Conservation (phyloP, 1,284 basidiomycete genomes). For the Ceratobasidium sp. region DNA sequence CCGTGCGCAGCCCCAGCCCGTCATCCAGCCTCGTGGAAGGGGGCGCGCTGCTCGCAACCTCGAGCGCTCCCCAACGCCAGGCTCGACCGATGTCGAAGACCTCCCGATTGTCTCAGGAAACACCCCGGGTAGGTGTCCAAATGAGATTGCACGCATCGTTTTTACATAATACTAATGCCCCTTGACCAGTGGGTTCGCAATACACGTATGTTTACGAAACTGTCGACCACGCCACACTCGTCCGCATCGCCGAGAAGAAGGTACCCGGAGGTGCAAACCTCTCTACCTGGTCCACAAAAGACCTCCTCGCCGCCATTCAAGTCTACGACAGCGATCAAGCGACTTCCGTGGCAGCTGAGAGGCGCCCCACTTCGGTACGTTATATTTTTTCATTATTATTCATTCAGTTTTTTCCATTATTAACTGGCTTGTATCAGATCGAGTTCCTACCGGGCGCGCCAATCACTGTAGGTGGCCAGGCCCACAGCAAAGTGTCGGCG, state of each 20-base stretch:
- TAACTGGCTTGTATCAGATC: no score
- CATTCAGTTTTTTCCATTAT: no score
- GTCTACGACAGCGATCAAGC: background rate
- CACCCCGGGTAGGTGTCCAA: background rate
- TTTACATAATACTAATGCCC: no score
- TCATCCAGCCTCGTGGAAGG: background rate
- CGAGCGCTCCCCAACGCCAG: background rate
- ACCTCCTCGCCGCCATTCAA: background rate
- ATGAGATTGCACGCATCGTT: background rate
- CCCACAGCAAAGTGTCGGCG: no score
- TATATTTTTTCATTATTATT: no score
- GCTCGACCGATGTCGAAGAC: background rate
- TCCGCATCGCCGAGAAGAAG: background rate
- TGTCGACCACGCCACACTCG: background rate
- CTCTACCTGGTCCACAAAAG: background rate
- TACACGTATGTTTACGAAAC: background rate
- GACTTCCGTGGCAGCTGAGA: background rate
- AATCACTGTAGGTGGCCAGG: no score
- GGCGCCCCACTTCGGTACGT: no score
- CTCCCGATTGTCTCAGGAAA: background rate
- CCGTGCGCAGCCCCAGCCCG: no score
- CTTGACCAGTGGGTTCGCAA: background rate
- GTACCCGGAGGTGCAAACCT: background rate
- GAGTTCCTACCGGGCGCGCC: no score
- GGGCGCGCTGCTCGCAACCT: background rate